Conservation (phyloP, 2,329 filamentous ascomycete species). For the Colletotrichum paranaense region DNA sequence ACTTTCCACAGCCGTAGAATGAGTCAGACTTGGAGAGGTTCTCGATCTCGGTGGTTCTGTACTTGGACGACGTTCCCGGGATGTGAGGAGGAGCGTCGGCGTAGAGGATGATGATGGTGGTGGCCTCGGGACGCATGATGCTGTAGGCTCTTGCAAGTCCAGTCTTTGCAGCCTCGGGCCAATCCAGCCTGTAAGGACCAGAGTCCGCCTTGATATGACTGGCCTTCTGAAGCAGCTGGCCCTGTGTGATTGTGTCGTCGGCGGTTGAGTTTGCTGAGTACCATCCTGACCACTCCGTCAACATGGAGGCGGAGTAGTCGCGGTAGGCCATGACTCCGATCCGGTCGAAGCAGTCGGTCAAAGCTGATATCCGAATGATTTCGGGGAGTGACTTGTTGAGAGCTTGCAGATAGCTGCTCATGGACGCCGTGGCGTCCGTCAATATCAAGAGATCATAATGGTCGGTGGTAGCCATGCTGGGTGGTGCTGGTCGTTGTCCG, state of each 20-base stretch:
- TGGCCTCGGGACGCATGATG: slow-evolving; percentile 58
- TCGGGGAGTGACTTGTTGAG: slow-evolving; percentile 60
- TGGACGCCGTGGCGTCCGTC: slow-evolving; percentile 59
- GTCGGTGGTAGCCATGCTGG: slow-evolving; percentile 17
- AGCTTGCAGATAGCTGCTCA: slow-evolving; percentile 54
- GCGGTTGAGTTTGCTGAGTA: slow-evolving; percentile 36
- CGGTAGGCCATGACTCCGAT: slow-evolving; percentile 63
- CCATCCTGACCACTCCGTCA: slow-evolving; percentile 63
- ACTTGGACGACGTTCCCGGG: slow-evolving; percentile 31
- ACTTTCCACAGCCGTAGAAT: slow-evolving; percentile 46
- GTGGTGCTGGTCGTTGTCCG: not conserved
- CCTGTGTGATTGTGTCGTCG: slow-evolving; percentile 42
- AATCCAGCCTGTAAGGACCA: slow-evolving; percentile 50
- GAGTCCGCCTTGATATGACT: slow-evolving; percentile 44
- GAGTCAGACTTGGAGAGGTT: slow-evolving; percentile 5
- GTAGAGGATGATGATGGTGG: slow-evolving; percentile 61
- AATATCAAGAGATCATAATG: slow-evolving; percentile 58
- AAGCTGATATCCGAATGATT: slow-evolving; percentile 59
- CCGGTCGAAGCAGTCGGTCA: slow-evolving; percentile 61
- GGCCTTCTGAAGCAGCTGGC: slow-evolving; percentile 49
- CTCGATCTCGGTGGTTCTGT: slow-evolving; percentile 12
- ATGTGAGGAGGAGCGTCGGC: slow-evolving; percentile 61
- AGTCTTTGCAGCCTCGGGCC: slow-evolving; percentile 61
- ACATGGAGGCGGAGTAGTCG: slow-evolving; percentile 51
- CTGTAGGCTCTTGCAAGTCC: slow-evolving; percentile 58